Percentiles rank a stretch among this genome's conserved stretches.
Conservation (phyloP, 139 green algal species). For the Coelastrella sp. region DNA sequence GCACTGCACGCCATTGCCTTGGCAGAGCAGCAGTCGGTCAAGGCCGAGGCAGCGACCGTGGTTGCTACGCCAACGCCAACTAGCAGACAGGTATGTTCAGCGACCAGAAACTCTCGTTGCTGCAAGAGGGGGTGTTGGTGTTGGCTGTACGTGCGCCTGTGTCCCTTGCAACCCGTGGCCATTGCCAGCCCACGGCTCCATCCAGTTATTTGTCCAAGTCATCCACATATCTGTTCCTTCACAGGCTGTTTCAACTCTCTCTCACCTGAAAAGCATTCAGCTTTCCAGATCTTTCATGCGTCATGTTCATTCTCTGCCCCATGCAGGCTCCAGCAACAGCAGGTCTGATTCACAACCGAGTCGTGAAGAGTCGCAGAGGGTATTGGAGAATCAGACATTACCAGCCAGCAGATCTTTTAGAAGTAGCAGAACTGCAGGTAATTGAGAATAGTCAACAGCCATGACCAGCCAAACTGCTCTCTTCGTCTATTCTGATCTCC, state of each 20-base stretch:
- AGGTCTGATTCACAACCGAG: conserved; percentile 12
- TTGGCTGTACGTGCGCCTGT: not conserved
- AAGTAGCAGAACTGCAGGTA: conserved; percentile 42
- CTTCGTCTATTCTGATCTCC: too few species aligned
- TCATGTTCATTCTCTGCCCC: not conserved
- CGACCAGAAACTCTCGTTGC: not conserved
- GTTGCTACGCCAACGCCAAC: not conserved
- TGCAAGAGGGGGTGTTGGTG: too few species aligned
- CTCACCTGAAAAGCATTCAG: not conserved
- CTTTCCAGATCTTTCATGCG: not conserved
- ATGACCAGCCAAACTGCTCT: too few species aligned
- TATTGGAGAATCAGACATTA: conserved; percentile 35
- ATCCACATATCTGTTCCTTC: too few species aligned
- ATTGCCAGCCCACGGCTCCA: too few species aligned
- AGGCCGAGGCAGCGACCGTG: conserved; percentile 5
- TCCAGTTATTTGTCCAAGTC: too few species aligned
- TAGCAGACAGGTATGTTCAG: not conserved
- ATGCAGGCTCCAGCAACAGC: conserved; percentile 1
- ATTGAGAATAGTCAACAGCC: too few species aligned
- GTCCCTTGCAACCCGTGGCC: too few species aligned
- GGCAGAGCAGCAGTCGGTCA: not conserved
- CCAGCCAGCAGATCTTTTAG: conserved; percentile 5
- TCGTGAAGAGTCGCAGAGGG: conserved; percentile 3
- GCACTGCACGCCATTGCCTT: too few species aligned
- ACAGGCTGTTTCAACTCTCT: too few species aligned